Conservation (phyloP, 1,284 basidiomycete genomes). For the Ceratobasidium sp. region DNA sequence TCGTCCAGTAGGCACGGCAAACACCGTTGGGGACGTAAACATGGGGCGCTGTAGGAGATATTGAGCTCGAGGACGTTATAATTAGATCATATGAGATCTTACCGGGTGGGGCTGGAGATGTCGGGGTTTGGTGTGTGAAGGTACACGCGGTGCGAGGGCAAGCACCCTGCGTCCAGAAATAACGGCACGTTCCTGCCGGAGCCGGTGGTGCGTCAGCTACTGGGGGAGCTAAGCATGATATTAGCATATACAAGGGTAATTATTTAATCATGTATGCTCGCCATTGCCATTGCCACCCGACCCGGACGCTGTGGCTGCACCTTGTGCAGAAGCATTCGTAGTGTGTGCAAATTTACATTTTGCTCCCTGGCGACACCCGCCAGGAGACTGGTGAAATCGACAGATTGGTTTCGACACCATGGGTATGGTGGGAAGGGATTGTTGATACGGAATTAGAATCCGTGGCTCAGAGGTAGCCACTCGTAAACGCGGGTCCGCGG, state of each 20-base stretch:
- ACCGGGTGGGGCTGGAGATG: neutral
- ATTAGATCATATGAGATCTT: neutral
- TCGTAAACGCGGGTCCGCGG: no score
- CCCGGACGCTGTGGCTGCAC: neutral
- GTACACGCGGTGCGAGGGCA: neutral
- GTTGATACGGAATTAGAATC: neutral
- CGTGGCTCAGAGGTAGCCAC: no score
- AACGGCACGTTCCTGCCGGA: neutral
- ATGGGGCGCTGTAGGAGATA: neutral
- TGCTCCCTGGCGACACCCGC: constrained; percentile 30
- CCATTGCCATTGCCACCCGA: neutral
- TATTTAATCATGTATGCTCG: neutral
- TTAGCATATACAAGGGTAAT: neutral
- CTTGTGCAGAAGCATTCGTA: no score
- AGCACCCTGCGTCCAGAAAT: neutral
- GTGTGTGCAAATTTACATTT: constrained; percentile 35
- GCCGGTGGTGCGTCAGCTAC: neutral
- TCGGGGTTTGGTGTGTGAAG: neutral
- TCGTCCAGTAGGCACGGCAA: constrained; percentile 16
- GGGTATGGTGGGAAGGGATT: neutral
- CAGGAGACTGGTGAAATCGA: constrained; percentile 26
- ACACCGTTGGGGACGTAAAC: neutral
- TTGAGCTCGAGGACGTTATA: neutral
- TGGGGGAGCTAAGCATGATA: neutral
- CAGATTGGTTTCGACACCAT: constrained; percentile 26